phyloP scores from a whole-genome alignment of 352 stramenopile species.

The Phytopythium vexans region DNA sequence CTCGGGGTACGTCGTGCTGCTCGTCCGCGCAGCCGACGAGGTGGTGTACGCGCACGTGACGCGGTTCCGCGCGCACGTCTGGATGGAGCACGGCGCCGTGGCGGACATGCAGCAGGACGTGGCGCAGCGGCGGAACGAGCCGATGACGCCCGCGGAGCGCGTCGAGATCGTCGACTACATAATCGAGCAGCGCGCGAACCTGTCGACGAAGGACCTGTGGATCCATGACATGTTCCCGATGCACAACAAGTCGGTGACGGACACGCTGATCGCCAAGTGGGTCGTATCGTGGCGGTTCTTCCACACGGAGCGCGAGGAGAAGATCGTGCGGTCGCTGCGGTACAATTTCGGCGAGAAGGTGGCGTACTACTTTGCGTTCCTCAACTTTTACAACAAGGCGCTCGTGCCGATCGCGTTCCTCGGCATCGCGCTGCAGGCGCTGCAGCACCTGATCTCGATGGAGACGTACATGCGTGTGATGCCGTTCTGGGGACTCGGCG shows the following conservation, averaged over 20 bases:
- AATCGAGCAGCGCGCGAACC: conserved; percentile 68
- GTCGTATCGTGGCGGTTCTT: conserved; percentile 58
- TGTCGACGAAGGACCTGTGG: conserved; percentile 54
- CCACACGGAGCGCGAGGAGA: conserved; percentile 49
- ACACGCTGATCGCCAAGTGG: conserved; percentile 68
- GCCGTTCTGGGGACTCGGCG: conserved; percentile 76
- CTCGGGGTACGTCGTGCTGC: conserved; percentile 72
- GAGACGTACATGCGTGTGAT: conserved; percentile 76
- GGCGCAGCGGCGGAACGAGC: conserved; percentile 44
- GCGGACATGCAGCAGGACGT: conserved; percentile 78
- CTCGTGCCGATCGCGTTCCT: conserved; percentile 71
- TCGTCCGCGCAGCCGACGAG: conserved; percentile 57
- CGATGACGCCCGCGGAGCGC: conserved; percentile 69
- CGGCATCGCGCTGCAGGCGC: conserved; percentile 53
- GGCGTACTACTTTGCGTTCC: conserved; percentile 85
- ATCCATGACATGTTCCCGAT: conserved; percentile 85
- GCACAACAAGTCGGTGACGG: conserved; percentile 66
- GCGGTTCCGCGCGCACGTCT: conserved; percentile 65
- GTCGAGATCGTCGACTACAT: conserved; percentile 87
- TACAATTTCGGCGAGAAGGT: conserved; percentile 87
- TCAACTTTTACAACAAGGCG: conserved; percentile 80
- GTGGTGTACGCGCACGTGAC: conserved; percentile 64
- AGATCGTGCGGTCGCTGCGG: conserved; percentile 58
- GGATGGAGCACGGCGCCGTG: conserved; percentile 77
- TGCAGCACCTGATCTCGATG: conserved; percentile 51